Conservation (phyloP, 106 monocot species). For the Dendrobium officinale region DNA sequence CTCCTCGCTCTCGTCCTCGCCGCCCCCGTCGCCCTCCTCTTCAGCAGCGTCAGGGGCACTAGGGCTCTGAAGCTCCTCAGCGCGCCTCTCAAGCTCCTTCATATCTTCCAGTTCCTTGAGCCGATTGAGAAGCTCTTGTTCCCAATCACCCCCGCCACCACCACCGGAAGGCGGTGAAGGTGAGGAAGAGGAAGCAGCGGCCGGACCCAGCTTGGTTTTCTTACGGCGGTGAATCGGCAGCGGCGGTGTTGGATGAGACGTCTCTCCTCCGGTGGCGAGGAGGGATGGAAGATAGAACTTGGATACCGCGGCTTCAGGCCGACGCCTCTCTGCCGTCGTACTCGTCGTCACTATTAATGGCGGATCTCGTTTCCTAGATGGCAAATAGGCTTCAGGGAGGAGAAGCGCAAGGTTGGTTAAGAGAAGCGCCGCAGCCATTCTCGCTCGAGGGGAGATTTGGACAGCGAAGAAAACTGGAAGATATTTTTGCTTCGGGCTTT, state of each 20-base stretch:
- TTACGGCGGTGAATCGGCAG: neutral
- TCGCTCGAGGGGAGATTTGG: too few species aligned
- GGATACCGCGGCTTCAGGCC: neutral
- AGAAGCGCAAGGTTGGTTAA: slow-evolving; percentile 24
- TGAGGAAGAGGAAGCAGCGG: neutral
- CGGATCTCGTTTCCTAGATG: slow-evolving; percentile 5
- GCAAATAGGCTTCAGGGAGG: neutral
- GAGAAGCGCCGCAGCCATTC: slow-evolving; percentile 9
- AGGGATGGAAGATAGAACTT: neutral
- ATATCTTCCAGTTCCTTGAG: slow-evolving; percentile 78
- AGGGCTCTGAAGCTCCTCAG: slow-evolving; percentile 54
- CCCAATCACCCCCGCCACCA: slow-evolving; percentile 30
- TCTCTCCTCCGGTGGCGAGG: neutral
- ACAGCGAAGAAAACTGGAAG: neutral
- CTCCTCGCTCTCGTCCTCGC: slow-evolving; percentile 43
- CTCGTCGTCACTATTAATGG: neutral
- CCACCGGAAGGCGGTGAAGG: neutral
- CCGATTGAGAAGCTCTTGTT: slow-evolving; percentile 39
- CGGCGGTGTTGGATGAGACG: neutral
- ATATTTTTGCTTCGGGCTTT: neutral
- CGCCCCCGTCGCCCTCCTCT: slow-evolving; percentile 10
- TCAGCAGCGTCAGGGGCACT: slow-evolving; percentile 12
- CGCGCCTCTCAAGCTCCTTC: slow-evolving; percentile 66
- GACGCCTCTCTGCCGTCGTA: neutral
- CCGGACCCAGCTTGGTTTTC: slow-evolving; percentile 6